Evolutionary conservation across 805 yeast species (phyloP), one percentile per base, ranked within the genome.

Genomic region (Middelhovenomyces tepae): DNA sequence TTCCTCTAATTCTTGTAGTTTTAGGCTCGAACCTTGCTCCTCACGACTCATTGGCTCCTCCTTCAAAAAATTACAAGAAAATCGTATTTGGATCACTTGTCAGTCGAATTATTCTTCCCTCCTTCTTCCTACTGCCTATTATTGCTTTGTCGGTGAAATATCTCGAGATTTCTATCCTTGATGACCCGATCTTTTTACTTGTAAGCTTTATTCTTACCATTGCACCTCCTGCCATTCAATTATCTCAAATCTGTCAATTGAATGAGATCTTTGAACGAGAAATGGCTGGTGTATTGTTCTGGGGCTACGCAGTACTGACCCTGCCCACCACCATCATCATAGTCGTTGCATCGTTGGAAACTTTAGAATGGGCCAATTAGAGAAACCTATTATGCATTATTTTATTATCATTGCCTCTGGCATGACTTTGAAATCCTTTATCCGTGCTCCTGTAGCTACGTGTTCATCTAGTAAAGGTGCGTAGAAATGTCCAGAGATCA

Each of bases 191-290:
- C 35, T 75, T 75, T 44, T 51, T 75, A 39, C 65, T 75, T 28
- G 75, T 75, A 27, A 63, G 73, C 8, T 75, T 75, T 44, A 57
- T 75, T 13, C 61, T 75, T 28, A 73, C 80, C 2, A 65, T 72
- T 2, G 67, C 78, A 1, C 82, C 82, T 3, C 81, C 82, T 1
- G 82, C 82, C 5, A 74, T 75, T 43, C 82, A 75, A 55, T 62
- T 75, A 27, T 67, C 77, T 11, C 82, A 75, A 49, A 75, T 75
- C 37, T 73, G 77, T 37, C 80, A 73, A 46, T 51, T 75, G 35
- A 75, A 75, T 50, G 65, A 64, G 30, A 65, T 75, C 17, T 75
- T 69, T 51, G 79, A 75, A 45, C 60, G 64, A 38, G 82, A 75
- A 46, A 75, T 75, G 80, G 66, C 77, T 1, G 72, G 76, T 3